Evolutionary conservation across 2,329 filamentous ascomycete genomes (phyloP).

Genomic region (Fusarium globosum): DNA sequence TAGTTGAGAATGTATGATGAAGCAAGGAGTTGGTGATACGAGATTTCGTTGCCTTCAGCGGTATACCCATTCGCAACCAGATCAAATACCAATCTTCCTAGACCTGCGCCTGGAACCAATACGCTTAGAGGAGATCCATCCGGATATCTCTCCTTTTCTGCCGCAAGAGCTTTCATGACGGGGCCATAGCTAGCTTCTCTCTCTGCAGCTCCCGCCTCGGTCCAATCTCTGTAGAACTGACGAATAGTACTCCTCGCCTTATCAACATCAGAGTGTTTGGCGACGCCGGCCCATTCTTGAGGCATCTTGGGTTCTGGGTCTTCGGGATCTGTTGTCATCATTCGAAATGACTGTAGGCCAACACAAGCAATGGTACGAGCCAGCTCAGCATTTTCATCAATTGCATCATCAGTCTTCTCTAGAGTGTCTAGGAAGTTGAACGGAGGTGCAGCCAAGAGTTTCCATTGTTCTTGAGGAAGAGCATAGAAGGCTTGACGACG

Average conservation of each 20-base stretch:
- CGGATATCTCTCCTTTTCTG: constrained; percentile 52
- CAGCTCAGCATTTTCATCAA: constrained; percentile 87
- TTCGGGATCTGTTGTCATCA: constrained; percentile 53
- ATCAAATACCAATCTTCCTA: constrained; percentile 91
- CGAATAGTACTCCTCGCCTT: constrained; percentile 93
- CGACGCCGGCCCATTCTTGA: constrained; percentile 74
- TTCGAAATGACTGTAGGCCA: constrained; percentile 74
- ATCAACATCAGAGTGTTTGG: constrained; percentile 81
- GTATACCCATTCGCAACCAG: constrained; percentile 78
- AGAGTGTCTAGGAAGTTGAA: constrained; percentile 87
- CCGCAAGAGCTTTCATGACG: constrained; percentile 72
- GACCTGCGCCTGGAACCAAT: constrained; percentile 88
- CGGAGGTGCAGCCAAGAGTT: constrained; percentile 81
- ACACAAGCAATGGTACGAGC: constrained; percentile 80
- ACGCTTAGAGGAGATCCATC: constrained; percentile 67
- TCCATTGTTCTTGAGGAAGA: constrained; percentile 84
- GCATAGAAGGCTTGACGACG: constrained; percentile 94
- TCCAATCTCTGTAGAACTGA: constrained; percentile 97
- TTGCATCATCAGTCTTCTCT: constrained; percentile 83
- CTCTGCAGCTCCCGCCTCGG: constrained; percentile 78
- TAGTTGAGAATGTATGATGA: constrained; percentile 81
- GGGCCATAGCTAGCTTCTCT: constrained; percentile 81
- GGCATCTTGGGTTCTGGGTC: constrained; percentile 61
- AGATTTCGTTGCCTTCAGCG: constrained; percentile 93
- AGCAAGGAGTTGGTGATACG: constrained; percentile 94